A percentile compares a stretch with the other conserved stretches of the same genome.
These are phyloP conservation scores for Ustilaginoidea virens DNA, from an alignment of 2,329 filamentous ascomycete species.

Conservation along the genomic window DNA sequence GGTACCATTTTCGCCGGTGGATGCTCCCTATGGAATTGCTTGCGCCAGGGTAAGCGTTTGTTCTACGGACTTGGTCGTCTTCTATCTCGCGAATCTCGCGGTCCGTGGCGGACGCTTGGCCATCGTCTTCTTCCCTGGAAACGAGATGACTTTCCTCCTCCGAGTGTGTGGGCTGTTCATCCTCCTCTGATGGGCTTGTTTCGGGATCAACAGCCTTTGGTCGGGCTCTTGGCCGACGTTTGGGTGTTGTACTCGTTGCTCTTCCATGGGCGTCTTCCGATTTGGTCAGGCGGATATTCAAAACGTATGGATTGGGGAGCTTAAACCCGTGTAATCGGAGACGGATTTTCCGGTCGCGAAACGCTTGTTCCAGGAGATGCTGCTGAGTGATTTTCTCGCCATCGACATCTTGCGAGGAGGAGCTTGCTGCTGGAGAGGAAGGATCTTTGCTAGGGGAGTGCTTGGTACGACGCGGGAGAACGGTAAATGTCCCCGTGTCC, in stretches of 20 bases:
- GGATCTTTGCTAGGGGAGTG: conserved; percentile 15
- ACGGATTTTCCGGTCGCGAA: conserved; percentile 39
- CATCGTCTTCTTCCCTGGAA: conserved; percentile 6
- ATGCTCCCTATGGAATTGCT: conserved; percentile 50
- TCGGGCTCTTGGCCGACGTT: conserved; percentile 9
- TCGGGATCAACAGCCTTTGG: conserved; percentile 6
- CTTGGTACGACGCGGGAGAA: conserved; percentile 29
- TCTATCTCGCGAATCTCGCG: conserved; percentile 28
- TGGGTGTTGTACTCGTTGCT: too few relatives aligned
- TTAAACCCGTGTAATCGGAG: conserved; percentile 37
- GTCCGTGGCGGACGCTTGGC: conserved; percentile 19
- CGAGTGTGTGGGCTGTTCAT: conserved; percentile 1
- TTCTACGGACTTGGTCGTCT: conserved; percentile 37
- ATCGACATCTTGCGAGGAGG: conserved; percentile 5
- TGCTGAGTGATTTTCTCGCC: conserved; percentile 18
- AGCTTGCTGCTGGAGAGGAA: conserved; percentile 13
- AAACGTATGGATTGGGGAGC: conserved; percentile 35
- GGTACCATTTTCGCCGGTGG: conserved; percentile 51
- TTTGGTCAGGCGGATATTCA: conserved; percentile 37
- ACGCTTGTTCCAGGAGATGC: conserved; percentile 33
- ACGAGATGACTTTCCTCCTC: conserved; percentile 9
- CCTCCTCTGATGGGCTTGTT: conserved; percentile 10
- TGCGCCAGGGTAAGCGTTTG: conserved; percentile 53
- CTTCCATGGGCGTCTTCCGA: conserved; percentile 22
- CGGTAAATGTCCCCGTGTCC: conserved; percentile 44